Percentiles rank a stretch among this genome's conserved stretches.
phyloP scores from a whole-genome alignment of 441 rosid genomes.

The Adansonia rubrostipa region DNA sequence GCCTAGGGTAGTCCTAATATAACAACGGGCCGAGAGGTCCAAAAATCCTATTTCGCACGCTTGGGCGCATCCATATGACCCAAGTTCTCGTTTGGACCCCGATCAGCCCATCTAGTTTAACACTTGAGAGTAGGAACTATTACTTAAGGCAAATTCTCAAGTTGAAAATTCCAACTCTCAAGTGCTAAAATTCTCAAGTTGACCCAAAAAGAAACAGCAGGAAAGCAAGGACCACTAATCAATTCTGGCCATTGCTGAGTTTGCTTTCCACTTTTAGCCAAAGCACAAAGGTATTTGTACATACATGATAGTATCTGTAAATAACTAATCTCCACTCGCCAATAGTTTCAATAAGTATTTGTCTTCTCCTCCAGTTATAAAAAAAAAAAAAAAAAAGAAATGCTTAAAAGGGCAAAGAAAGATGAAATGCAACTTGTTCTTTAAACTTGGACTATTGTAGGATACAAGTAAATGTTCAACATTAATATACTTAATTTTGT shows the following conservation, averaged over 20 bases:
- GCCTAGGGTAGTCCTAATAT: not conserved
- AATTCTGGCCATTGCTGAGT: not conserved
- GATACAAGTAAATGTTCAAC: no score
- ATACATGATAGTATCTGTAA: not conserved
- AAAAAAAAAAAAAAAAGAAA: not conserved
- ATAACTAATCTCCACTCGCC: no score
- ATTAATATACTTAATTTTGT: no score
- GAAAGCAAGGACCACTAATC: not conserved
- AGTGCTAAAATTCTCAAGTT: no score
- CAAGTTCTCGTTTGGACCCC: not conserved
- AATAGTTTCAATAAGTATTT: not conserved
- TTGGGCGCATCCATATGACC: not conserved
- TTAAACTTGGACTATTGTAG: no score
- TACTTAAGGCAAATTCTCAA: no score
- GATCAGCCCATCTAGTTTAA: no score
- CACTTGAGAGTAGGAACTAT: no score
- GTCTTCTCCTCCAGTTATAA: not conserved
- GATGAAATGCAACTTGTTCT: not conserved
- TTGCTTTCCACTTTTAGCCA: not conserved
- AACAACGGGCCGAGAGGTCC: not conserved
- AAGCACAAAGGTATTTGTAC: not conserved
- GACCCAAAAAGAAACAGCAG: not conserved
- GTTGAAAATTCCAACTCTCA: no score
- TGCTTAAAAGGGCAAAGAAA: not conserved
- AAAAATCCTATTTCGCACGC: not conserved